These are phyloP conservation scores for Trypanosoma brucei DNA, from an alignment of 208 protist genomes.

Conservation along the genomic window DNA sequence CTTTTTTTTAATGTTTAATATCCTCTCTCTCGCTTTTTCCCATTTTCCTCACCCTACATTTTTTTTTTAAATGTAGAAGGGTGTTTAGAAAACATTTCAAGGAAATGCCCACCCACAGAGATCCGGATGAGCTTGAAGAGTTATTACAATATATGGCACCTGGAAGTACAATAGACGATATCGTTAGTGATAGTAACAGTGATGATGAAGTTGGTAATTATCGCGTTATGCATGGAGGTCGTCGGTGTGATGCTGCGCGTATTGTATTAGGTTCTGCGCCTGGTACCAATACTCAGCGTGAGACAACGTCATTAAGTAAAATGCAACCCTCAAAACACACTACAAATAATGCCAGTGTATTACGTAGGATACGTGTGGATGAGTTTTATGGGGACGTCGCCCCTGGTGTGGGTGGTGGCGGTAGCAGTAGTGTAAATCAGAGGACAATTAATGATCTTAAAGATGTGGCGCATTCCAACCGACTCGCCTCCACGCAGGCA, in stretches of 20 bases:
- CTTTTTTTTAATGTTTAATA: no score
- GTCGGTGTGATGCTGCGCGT: conserved; percentile 9
- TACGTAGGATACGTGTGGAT: conserved; percentile 63
- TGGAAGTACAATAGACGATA: conserved; percentile 69
- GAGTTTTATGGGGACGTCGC: conserved; percentile 38
- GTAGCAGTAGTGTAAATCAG: conserved; percentile 59
- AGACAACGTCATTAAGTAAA: conserved; percentile 66
- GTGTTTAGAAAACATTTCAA: conserved; percentile 2
- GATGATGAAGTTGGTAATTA: conserved; percentile 50
- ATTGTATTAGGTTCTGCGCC: conserved; percentile 19
- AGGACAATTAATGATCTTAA: conserved; percentile 78
- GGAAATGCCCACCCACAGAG: conserved; percentile 1
- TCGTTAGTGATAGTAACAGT: conserved; percentile 49
- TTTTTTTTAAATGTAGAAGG: conserved; percentile 1
- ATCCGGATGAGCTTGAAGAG: conserved; percentile 24
- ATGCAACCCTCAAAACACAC: conserved; percentile 85
- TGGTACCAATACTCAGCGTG: conserved; percentile 58
- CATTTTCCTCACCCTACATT: not conserved
- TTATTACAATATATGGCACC: conserved; percentile 80
- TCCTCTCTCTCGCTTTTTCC: no score
- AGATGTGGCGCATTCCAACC: conserved; percentile 65
- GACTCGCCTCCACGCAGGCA: conserved; percentile 38
- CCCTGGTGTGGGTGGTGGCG: conserved; percentile 17
- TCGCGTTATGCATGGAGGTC: conserved; percentile 32
- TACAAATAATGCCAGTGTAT: conserved; percentile 53